Conservation (phyloP, 2,329 filamentous ascomycete species). For the Helminthosporium solani region DNA sequence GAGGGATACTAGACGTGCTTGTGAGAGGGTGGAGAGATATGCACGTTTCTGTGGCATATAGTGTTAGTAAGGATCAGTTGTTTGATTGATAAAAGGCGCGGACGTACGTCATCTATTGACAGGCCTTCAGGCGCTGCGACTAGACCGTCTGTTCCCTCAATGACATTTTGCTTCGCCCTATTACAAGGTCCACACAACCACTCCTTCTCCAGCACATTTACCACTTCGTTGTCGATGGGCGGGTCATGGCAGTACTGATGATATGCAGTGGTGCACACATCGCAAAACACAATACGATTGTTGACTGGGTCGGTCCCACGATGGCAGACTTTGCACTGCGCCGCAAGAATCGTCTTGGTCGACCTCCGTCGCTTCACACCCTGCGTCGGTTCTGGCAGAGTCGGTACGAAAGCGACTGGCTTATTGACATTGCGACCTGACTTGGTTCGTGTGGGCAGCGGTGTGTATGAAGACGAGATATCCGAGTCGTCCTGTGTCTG, state of each 20-base stretch:
- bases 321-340: slow-evolving; percentile 71
- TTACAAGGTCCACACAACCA: slow-evolving; percentile 71
- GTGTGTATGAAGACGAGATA: slow-evolving; percentile 51
- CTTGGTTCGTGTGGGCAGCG: slow-evolving; percentile 67
- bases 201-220: slow-evolving; percentile 64
- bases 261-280: slow-evolving; percentile 76
- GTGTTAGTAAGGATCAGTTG: slow-evolving; percentile 11
- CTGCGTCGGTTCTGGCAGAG: slow-evolving; percentile 51
- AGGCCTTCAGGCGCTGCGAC: slow-evolving; percentile 39
- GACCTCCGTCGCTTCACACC: slow-evolving; percentile 60
- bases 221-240: slow-evolving; percentile 67
- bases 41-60: slow-evolving; percentile 55
- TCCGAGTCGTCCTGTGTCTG: slow-evolving; percentile 39
- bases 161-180: slow-evolving; percentile 30
- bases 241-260: slow-evolving; percentile 82
- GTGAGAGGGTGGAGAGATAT: slow-evolving; percentile 64
- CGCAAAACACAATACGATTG: slow-evolving; percentile 84
- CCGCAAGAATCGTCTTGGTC: slow-evolving; percentile 51
- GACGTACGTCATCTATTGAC: slow-evolving; percentile 46
- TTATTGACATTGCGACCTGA: slow-evolving; percentile 72
- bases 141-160: slow-evolving; percentile 41
- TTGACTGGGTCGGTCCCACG: slow-evolving; percentile 68
- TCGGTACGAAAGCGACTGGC: slow-evolving; percentile 63
- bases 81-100: neutral
- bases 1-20: slow-evolving; percentile 63